Percentiles rank a stretch among this genome's conserved stretches.
Conservation (phyloP, 331 rosid species). For the Arachis monticola region DNA sequence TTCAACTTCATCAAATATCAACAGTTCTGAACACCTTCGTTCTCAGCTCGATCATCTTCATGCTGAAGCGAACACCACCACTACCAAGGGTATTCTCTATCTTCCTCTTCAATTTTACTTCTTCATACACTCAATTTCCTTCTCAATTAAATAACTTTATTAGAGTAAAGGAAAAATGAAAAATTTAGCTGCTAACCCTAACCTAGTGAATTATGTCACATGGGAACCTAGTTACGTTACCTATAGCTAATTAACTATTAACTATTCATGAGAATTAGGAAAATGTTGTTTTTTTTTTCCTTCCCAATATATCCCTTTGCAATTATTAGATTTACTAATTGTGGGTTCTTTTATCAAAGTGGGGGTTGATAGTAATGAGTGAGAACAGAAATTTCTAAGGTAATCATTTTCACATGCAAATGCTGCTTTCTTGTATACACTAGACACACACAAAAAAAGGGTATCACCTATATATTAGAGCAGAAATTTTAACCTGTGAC, state of each 20-base stretch:
- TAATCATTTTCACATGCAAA: not conserved
- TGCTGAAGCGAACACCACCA: constrained; percentile 66
- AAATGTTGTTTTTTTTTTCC: no score
- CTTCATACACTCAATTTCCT: no score
- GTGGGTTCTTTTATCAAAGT: no score
- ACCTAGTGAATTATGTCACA: no score
- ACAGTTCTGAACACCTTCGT: constrained; percentile 60
- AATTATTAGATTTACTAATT: no score
- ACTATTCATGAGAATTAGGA: no score
- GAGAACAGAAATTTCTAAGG: not conserved
- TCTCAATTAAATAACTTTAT: no score
- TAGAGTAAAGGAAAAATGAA: no score
- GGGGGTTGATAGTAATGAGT: not conserved
- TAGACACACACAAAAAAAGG: not conserved
- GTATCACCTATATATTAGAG: not conserved
- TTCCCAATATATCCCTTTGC: no score
- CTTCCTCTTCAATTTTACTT: no score
- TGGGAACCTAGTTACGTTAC: no score
- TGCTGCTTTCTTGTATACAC: not conserved
- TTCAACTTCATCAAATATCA: constrained; percentile 54
- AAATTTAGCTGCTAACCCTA: not conserved
- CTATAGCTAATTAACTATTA: no score
- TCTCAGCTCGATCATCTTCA: constrained; percentile 78
- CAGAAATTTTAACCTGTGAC: not conserved
- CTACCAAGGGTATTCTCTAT: constrained; percentile 60